A percentile compares a stretch with the other conserved stretches of the same genome.
Conservation (phyloP, 257 asterid species). For the Solanum raphanifolium region DNA sequence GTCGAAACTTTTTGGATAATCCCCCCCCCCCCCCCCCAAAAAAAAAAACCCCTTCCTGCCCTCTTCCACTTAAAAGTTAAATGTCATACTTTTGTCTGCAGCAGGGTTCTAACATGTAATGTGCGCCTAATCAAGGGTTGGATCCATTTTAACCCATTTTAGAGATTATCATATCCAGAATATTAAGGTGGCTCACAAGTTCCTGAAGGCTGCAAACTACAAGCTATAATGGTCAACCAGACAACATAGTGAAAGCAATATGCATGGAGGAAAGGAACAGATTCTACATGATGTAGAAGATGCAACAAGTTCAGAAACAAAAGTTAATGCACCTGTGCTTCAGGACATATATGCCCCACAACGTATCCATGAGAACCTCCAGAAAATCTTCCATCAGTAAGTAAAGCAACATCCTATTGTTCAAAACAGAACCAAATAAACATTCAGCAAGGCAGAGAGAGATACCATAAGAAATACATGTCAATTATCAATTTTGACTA, state of each 20-base stretch:
- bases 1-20: too few relatives aligned
- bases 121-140: background rate
- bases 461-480: background rate
- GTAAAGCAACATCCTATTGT: conserved; percentile 73
- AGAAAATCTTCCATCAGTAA: conserved; percentile 96
- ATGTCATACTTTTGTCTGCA: background rate
- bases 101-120: background rate
- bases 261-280: background rate
- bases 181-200: background rate
- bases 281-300: background rate
- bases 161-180: background rate
- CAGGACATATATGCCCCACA: conserved; percentile 95
- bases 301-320: background rate
- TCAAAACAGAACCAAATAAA: background rate
- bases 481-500: background rate
- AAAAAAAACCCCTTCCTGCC: background rate
- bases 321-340: conserved; percentile 67
- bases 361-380: conserved; percentile 99
- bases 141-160: background rate
- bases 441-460: background rate
- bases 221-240: background rate
- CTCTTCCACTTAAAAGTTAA: background rate
- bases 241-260: background rate
- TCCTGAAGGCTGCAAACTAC: background rate
- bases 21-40: background rate